These are phyloP conservation scores for Thelephora ganbajun DNA, from an alignment of 768 basidiomycete genomes.

Conservation along the genomic window DNA sequence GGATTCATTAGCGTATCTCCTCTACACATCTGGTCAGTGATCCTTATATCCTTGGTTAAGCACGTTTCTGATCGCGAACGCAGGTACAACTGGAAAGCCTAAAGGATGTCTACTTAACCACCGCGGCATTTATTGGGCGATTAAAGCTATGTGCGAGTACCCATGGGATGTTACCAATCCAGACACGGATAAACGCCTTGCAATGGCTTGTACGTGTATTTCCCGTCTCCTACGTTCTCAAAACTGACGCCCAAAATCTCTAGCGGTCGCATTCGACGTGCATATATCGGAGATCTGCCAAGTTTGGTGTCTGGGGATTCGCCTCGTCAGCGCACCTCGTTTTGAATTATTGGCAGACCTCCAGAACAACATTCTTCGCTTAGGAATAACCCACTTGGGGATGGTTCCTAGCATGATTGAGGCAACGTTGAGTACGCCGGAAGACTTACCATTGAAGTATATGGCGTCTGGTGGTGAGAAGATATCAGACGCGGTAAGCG, in stretches of 20 bases:
- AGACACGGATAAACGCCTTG: conserved; percentile 10
- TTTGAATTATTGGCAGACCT: conserved; percentile 26
- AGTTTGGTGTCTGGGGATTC: conserved; percentile 28
- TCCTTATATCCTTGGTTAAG: background rate
- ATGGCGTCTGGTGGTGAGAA: conserved; percentile 40
- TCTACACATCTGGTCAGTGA: conserved; percentile 34
- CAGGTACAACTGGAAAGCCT: conserved; percentile 37
- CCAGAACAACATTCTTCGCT: conserved; percentile 22
- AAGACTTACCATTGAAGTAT: conserved; percentile 19
- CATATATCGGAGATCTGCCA: conserved; percentile 32
- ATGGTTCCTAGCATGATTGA: conserved; percentile 41
- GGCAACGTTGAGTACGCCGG: conserved; percentile 24
- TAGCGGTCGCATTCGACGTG: conserved; percentile 40
- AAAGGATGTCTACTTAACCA: conserved; percentile 34
- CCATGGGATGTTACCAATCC: conserved; percentile 7
- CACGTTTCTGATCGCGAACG: background rate
- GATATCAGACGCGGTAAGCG: conserved; percentile 32
- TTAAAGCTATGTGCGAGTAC: conserved; percentile 16
- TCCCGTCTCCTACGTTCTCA: background rate
- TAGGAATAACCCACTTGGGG: conserved; percentile 33
- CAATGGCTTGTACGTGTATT: conserved; percentile 27
- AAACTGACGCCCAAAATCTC: conserved; percentile 1
- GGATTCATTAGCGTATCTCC: conserved; percentile 26
- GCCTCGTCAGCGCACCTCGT: conserved; percentile 27
- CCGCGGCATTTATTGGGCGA: conserved; percentile 19